phyloP scores from a whole-genome alignment of 1,139 yeast species.

The Yamadazyma sp. region DNA sequence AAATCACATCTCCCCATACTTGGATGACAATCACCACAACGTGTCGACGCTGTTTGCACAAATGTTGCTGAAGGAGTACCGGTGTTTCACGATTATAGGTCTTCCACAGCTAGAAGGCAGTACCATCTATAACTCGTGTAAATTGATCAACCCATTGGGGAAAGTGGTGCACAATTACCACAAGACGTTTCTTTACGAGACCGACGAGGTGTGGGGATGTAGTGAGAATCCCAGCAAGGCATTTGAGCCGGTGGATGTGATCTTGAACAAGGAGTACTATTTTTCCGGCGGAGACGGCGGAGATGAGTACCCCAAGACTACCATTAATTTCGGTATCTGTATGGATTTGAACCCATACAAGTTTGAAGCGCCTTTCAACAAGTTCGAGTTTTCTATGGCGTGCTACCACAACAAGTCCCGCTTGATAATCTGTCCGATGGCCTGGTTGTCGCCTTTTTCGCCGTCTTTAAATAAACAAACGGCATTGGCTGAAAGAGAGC shows the following conservation, averaged over 20 bases:
- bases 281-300: conserved; percentile 2
- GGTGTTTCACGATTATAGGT: conserved; percentile 76
- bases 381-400: conserved; percentile 66
- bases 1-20: conserved; percentile 57
- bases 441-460: conserved; percentile 71
- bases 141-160: conserved; percentile 62
- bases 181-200: conserved; percentile 73
- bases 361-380: conserved; percentile 74
- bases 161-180: conserved; percentile 64
- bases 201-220: conserved; percentile 85
- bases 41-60: conserved; percentile 58
- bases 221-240: conserved; percentile 58
- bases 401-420: conserved; percentile 50
- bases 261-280: conserved; percentile 31
- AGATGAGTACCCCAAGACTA: conserved; percentile 6
- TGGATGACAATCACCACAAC: conserved; percentile 35
- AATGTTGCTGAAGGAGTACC: conserved; percentile 46
- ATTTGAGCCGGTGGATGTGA: conserved; percentile 44
- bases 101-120: conserved; percentile 61
- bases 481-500: conserved; percentile 12
- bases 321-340: conserved; percentile 78
- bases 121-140: conserved; percentile 68
- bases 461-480: conserved; percentile 36
- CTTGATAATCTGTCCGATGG: conserved; percentile 77
- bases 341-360: conserved; percentile 92